Base-by-base conservation (phyloP, 768 basidiomycete species). In the Thelephora aurantiotincta region DNA sequence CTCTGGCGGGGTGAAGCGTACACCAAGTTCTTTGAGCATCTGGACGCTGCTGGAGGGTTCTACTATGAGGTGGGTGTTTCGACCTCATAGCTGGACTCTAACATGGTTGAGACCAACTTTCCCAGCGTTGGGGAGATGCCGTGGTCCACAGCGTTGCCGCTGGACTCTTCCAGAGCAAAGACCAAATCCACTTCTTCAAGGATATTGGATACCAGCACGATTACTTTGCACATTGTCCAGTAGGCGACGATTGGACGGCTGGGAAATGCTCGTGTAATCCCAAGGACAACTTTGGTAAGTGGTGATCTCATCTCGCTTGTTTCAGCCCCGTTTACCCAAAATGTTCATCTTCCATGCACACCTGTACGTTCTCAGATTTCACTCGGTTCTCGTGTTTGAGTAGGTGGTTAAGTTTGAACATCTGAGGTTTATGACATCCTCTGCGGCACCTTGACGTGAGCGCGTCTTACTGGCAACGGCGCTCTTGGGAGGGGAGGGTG, bases 201-300 rank as follows among this genome's bases (percentile, higher is more conserved):
- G 86, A 92, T 55, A 87, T 93, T 35, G 91, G 89, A 0, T 93
- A 91, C 61, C 67, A 73, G 52, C 88, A 93, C 51, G 74, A 82
- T 48, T 78, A 75, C 4, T 89, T 86, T 68, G 79, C 83, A 57
- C 83, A 83, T 52, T 86, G 88, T 63, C 78, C 79, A 0, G 60
- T 67, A 50, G 79, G 77, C 13, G 65, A 71, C 7, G 55, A 64
- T 3, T 84, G 83, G 70, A 55, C 58, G 1, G 63, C 68, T 48
- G 78, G 80, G 3, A 75, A 73, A 43, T 88, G 87, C 58, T 73
- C 80, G 54, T 90, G 86, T 60, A 76, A 86, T 59, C 72, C 72
- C n/a, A 63, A 60, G 33, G 74, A 82, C 49, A 80, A 72, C 54
- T 86, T 90, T 57, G 82, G 85, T 76, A 45, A 37, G 76, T 59